Conservation (phyloP, 306 rosid genomes). For the Cucumis cinereus region DNA sequence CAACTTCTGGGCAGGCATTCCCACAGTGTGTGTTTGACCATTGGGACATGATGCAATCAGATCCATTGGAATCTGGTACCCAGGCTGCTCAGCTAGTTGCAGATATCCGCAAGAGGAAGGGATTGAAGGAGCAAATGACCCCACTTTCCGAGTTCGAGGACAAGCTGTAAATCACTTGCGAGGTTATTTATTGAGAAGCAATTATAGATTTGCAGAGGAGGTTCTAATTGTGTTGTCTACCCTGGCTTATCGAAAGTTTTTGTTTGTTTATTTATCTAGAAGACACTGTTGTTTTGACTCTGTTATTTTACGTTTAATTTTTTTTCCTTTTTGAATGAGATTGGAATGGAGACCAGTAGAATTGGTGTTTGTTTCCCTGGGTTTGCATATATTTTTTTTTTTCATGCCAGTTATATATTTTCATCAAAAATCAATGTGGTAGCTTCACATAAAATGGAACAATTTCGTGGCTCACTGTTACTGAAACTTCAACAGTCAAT, state of each 20-base stretch:
- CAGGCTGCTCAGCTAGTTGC: constrained; percentile 48
- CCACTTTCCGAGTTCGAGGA: constrained; percentile 29
- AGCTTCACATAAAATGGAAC: background rate
- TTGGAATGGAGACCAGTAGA: background rate
- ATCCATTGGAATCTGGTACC: constrained; percentile 66
- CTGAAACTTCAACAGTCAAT: background rate
- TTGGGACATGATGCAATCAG: constrained; percentile 85
- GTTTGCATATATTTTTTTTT: background rate
- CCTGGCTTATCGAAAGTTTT: background rate
- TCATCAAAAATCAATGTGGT: background rate
- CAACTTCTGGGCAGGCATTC: constrained; percentile 96
- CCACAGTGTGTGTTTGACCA: constrained; percentile 89
- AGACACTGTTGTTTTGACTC: background rate
- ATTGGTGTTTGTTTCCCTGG: background rate
- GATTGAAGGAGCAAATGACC: constrained; percentile 43
- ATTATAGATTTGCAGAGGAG: background rate
- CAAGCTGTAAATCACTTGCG: constrained; percentile 12
- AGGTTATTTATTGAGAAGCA: background rate
- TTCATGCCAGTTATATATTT: background rate
- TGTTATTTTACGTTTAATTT: background rate
- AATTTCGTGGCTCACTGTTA: background rate
- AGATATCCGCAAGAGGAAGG: constrained; percentile 87
- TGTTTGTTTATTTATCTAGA: background rate
- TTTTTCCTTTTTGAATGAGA: background rate
- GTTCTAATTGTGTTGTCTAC: background rate